These are phyloP conservation scores for Gentiana macrophylla DNA, from an alignment of 257 asterid species.

Conservation along the genomic window DNA sequence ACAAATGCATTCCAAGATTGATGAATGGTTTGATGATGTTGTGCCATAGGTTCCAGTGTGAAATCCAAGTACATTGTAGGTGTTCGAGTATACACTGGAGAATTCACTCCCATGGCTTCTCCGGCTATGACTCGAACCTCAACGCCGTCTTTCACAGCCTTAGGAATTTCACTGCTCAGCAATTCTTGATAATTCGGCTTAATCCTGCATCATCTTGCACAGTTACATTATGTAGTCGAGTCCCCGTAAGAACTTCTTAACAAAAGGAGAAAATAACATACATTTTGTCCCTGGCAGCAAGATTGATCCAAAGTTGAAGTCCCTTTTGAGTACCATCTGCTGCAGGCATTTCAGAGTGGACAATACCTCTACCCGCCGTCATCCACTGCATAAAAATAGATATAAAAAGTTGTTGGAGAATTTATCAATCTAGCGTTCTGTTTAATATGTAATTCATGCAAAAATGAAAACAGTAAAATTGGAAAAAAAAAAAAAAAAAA, in stretches of 20 bases:
- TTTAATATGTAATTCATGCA: too few species aligned
- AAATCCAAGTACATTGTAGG: slow-evolving; percentile 92
- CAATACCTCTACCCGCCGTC: slow-evolving; percentile 95
- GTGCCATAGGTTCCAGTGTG: slow-evolving; percentile 40
- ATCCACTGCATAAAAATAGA: slow-evolving; percentile 58
- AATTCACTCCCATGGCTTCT: slow-evolving; percentile 80
- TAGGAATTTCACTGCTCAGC: slow-evolving; percentile 45
- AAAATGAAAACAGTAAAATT: too few species aligned
- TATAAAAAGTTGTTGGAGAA: too few species aligned
- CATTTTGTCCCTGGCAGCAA: slow-evolving; percentile 86
- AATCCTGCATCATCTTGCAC: slow-evolving; percentile 35
- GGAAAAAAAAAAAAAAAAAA: too few species aligned
- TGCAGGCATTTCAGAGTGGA: slow-evolving; percentile 97
- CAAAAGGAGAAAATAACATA: slow-evolving; percentile 15
- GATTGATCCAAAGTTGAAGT: slow-evolving; percentile 89
- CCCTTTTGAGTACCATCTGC: slow-evolving; percentile 59
- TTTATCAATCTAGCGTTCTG: too few species aligned
- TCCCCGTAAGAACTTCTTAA: too few species aligned
- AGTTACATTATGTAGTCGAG: too few species aligned
- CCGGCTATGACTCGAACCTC: slow-evolving; percentile 77
- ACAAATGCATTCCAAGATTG: slow-evolving; percentile 72
- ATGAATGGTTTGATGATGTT: slow-evolving; percentile 58
- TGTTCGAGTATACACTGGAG: slow-evolving; percentile 71
- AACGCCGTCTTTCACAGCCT: slow-evolving; percentile 65
- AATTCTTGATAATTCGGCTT: slow-evolving; percentile 86